Evolutionary conservation across 768 basidiomycete genomes (phyloP), one percentile per base, ranked within the genome.

Genomic region (Tylopilus felleus): DNA sequence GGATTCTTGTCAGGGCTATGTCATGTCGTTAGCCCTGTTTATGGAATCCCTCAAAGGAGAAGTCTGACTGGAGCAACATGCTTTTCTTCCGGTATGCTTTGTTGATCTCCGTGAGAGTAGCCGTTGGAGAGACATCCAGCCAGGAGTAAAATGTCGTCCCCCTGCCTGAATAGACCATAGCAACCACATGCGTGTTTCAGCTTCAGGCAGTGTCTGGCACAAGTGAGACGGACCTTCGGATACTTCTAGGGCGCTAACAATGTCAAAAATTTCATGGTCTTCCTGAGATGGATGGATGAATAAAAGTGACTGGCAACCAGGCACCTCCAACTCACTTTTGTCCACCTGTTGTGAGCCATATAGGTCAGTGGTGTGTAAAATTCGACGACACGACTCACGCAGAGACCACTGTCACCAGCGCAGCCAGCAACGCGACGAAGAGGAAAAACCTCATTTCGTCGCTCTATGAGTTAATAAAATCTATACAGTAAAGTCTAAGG

Each of bases 1-100:
- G 88, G 91, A 71, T 97, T 98, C 78, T 98, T 99, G 72, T 98
- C 96, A 5, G 96, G 95, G 70, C 95, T 96, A 58, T 96, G 58
- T 12, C 31, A 33, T 25, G 49, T 27, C 25, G 39, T 54, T 22
- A 61, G 52, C 36, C n/a, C 40, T 45, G 8, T 31, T 29, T 7
- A 46, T 41, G 12, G 23, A 58, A 52, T 49, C 41, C 13, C 19
- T 28, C 12, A 16, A 22, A 7, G 23, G 23, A 43, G 5, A 14
- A 14, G n/a, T 79, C 89, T 64, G 61, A 98, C 95, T 98, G 96
- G 44, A 96, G 77, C 59, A 82, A 77, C 65, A 97, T 82, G 66
- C 93, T 94, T 73, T 91, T 86, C 72, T 86, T 97, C 61, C 94
- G 77, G 74, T 97, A 98, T 5, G 95, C 93, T 69, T 88, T 92